phyloP scores from a whole-genome alignment of 2,329 filamentous ascomycete species.

The Colletotrichum neosansevieriae region DNA sequence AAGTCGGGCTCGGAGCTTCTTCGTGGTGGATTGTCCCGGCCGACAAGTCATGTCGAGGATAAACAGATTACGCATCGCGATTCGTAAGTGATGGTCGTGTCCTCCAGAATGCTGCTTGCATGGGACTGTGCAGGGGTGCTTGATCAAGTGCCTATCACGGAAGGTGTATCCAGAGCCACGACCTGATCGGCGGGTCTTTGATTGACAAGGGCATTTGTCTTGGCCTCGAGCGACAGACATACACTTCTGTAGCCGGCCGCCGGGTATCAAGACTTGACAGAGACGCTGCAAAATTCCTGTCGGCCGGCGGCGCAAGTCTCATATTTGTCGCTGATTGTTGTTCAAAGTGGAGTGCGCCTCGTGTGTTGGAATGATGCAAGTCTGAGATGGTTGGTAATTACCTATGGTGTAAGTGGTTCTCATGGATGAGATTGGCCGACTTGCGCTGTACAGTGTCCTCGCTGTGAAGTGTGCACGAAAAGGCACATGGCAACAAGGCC shows the following conservation, averaged over 20 bases:
- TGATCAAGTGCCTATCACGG: slow-evolving; percentile 32
- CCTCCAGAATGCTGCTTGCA: slow-evolving; percentile 13
- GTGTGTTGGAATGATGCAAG: slow-evolving; percentile 13
- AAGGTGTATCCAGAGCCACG: slow-evolving; percentile 27
- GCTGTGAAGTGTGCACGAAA: background rate
- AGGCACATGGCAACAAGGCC: slow-evolving; percentile 16
- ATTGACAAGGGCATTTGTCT: slow-evolving; percentile 18
- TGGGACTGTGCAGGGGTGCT: slow-evolving; percentile 20
- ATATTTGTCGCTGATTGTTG: background rate
- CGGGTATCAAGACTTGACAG: slow-evolving; percentile 10
- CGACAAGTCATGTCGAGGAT: background rate
- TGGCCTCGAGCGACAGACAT: background rate
- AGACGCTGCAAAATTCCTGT: slow-evolving; percentile 12
- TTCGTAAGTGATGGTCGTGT: slow-evolving; percentile 6
- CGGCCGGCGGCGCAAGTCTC: slow-evolving; percentile 25
- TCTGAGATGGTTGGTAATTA: background rate
- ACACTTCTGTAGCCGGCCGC: slow-evolving; percentile 10
- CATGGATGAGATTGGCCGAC: background rate
- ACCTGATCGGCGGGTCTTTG: slow-evolving; percentile 27
- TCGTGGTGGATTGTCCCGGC: background rate
- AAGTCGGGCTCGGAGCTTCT: slow-evolving; percentile 15
- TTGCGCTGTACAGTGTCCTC: background rate
- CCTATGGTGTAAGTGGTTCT: background rate
- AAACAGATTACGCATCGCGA: slow-evolving; percentile 5
- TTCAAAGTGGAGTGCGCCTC: slow-evolving; percentile 13